Conservation (phyloP, 2,329 filamentous ascomycete genomes). For the Pseudogymnoascus sp. region DNA sequence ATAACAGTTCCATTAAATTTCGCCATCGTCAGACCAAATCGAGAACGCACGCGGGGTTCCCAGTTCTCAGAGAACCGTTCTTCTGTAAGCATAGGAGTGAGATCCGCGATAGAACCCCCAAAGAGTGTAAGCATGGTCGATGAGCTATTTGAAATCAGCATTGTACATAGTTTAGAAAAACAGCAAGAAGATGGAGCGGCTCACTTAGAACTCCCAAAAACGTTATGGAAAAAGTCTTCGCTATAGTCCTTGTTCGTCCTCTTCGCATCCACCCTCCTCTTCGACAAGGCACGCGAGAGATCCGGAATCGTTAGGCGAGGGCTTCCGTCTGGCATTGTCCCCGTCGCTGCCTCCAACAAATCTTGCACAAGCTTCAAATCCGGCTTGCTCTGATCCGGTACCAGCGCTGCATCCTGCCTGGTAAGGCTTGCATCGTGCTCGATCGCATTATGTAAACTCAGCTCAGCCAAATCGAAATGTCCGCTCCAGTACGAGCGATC, state of each 20-base stretch:
- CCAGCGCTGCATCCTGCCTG: slow-evolving; percentile 30
- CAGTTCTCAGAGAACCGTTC: slow-evolving; percentile 35
- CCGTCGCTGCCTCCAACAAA: slow-evolving; percentile 31
- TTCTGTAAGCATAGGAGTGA: slow-evolving; percentile 34
- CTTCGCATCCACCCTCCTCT: slow-evolving; percentile 28
- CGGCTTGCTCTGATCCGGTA: slow-evolving; percentile 32
- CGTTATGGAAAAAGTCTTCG: slow-evolving; percentile 32
- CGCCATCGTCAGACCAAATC: slow-evolving; percentile 35
- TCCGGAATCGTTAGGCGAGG: slow-evolving; percentile 31
- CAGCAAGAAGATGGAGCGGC: slow-evolving; percentile 11
- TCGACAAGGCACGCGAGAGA: slow-evolving; percentile 26
- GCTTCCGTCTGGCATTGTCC: slow-evolving; percentile 28
- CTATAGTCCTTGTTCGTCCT: slow-evolving; percentile 31
- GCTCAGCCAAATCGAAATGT: slow-evolving; percentile 15
- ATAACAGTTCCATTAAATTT: slow-evolving; percentile 36
- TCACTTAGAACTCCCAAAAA: slow-evolving; percentile 35
- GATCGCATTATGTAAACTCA: slow-evolving; percentile 16
- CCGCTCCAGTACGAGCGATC: slow-evolving; percentile 19
- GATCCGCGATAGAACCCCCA: slow-evolving; percentile 31
- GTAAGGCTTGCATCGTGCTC: slow-evolving; percentile 21
- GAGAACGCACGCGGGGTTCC: slow-evolving; percentile 33
- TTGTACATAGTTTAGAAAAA: background rate
- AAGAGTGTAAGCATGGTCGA: slow-evolving; percentile 38
- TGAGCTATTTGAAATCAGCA: slow-evolving; percentile 25
- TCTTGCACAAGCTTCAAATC: slow-evolving; percentile 31